Conservation (phyloP, 345 rosid genomes). For the Triadica sebifera region DNA sequence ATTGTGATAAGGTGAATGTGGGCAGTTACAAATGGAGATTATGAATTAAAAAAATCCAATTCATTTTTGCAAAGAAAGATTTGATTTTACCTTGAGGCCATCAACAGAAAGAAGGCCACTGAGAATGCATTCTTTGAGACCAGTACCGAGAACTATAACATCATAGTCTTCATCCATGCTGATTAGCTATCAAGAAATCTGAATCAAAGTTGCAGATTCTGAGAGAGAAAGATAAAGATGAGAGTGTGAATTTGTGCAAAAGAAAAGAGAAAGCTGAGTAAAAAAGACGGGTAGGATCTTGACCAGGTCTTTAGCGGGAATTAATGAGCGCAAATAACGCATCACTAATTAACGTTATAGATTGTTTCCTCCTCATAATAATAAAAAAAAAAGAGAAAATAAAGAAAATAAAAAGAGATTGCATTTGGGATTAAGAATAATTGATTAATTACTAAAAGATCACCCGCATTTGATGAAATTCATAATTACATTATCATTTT, state of each 20-base stretch:
- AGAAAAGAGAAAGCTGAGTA: background rate
- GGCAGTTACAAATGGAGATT: too few species aligned
- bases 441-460: too few species aligned
- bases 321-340: constrained; percentile 25
- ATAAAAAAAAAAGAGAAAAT: too few species aligned
- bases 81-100: constrained; percentile 69
- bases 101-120: constrained; percentile 91
- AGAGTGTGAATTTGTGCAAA: background rate
- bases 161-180: constrained; percentile 90
- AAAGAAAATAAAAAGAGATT: too few species aligned
- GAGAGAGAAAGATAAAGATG: background rate
- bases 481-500: too few species aligned
- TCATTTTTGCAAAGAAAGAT: background rate
- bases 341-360: background rate
- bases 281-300: background rate
- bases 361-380: background rate
- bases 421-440: too few species aligned
- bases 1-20: too few species aligned
- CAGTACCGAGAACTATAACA: constrained; percentile 93
- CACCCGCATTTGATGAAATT: too few species aligned
- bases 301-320: constrained; percentile 43
- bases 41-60: background rate
- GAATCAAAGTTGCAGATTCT: background rate
- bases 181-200: constrained; percentile 6
- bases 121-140: constrained; percentile 94